Base-by-base conservation (phyloP, 2,329 filamentous ascomycete species). In the Penicillium paneum region DNA sequence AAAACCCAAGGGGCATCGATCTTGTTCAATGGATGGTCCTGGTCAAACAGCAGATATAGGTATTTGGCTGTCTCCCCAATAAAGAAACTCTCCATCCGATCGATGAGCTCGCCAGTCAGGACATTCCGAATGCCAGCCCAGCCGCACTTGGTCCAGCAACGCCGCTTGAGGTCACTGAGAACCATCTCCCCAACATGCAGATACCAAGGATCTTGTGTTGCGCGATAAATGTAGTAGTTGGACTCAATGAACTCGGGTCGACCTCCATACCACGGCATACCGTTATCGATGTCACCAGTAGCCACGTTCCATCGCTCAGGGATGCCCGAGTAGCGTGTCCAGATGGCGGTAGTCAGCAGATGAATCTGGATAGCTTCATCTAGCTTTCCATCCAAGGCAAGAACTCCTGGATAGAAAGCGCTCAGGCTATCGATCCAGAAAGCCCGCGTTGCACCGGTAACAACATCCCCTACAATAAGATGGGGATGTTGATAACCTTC, bases 1-100 rank as follows among this genome's bases (percentile, higher is more conserved):
- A 99, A 97, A 13, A 99, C 93, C 71, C 88, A 95, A 0, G 92
- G 85, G 0, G 87, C 86, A 72, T 97, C 94, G 36, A 95, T 77
- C 19, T 84, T 86, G 72, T 97, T 97, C 39, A 99, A 76, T 0
- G 92, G 91, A 73, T 97, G 94, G 13, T 86, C 81, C 5, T 86
- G 82, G 61, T 96, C 90, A 71, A 95, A 97, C 2, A 97, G 83
- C 51, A 99, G 78, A 71, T 95, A 97, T 59, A 99, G 79, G 71
- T 99, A 99, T 73, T 97, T 97, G 41, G 91, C 87, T 1, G 94
- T 99, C 74, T 99, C 94, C 13, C 94, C 93, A 1, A 99, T 81
- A 67, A 97, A 97, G 79, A 97, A 99, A 70, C 93, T 97, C 74
- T 99, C 94, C 94, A 97, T 97, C 32, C 94, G 88, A 70, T 99